These are phyloP conservation scores for Castanopsis chinensis DNA, from an alignment of 306 rosid genomes.

Conservation along the genomic window DNA sequence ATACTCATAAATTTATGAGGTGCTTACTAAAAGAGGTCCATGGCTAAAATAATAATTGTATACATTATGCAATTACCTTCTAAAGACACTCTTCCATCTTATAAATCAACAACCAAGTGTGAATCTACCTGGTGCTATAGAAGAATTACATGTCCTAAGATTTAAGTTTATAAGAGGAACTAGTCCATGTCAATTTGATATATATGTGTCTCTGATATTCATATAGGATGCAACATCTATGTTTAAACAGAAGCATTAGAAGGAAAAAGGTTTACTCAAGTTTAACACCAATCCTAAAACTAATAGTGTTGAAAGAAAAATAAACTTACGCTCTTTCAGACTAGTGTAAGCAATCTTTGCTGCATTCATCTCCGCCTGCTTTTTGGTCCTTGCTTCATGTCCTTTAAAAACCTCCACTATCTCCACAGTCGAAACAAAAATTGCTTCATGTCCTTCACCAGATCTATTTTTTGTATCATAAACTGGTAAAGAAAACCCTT, in stretches of 20 bases:
- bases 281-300: not conserved
- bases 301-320: constrained; percentile 11
- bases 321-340: constrained; percentile 53
- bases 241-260: not conserved
- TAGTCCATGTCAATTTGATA: not conserved
- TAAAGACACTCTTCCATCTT: not conserved
- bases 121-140: not conserved
- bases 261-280: not conserved
- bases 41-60: not conserved
- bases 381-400: constrained; percentile 59
- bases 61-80: not conserved
- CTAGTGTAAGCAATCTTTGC: constrained; percentile 72
- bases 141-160: not conserved
- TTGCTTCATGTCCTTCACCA: constrained; percentile 56
- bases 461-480: constrained; percentile 38
- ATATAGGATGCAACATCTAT: not conserved
- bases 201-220: not conserved
- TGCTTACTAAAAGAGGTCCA: not conserved
- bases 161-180: no score
- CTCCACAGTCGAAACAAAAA: constrained; percentile 64
- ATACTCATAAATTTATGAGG: not conserved
- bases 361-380: constrained; percentile 73
- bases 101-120: not conserved
- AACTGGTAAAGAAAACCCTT: constrained; percentile 43
- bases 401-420: constrained; percentile 52